These are phyloP conservation scores for Mimosa pudica DNA, from an alignment of 306 rosid genomes.

Conservation along the genomic window DNA sequence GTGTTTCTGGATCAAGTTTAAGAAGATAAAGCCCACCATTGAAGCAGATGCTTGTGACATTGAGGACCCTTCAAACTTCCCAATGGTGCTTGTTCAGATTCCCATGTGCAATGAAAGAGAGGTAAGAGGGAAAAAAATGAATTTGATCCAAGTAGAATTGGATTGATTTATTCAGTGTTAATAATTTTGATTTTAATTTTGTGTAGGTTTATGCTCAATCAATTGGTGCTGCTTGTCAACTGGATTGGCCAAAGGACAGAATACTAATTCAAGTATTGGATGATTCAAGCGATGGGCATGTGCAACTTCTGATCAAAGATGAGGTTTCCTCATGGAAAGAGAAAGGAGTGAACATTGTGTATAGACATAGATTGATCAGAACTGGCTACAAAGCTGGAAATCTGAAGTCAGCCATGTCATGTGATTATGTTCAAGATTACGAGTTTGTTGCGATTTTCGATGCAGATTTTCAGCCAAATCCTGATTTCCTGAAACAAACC, in stretches of 20 bases:
- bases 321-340: constrained; percentile 78
- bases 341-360: constrained; percentile 82
- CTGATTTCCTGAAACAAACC: constrained; percentile 84
- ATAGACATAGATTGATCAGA: constrained; percentile 89
- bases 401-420: constrained; percentile 93
- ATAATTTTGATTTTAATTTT: background rate
- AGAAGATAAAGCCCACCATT: constrained; percentile 72
- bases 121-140: constrained; percentile 46
- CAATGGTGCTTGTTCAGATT: constrained; percentile 95
- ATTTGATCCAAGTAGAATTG: background rate
- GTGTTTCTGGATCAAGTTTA: constrained; percentile 92
- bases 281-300: constrained; percentile 77
- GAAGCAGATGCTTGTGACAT: constrained; percentile 57
- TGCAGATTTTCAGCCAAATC: constrained; percentile 95
- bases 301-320: constrained; percentile 74
- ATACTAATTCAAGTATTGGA: constrained; percentile 86
- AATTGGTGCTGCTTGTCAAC: constrained; percentile 84
- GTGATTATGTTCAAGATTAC: constrained; percentile 86
- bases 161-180: background rate
- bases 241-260: constrained; percentile 94
- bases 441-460: constrained; percentile 93
- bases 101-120: constrained; percentile 99
- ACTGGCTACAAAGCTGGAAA: constrained; percentile 98
- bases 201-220: constrained; percentile 83
- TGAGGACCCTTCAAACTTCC: constrained; percentile 71